Conservation (phyloP, 164 flowering plant species). For the Tinospora cordifolia region DNA sequence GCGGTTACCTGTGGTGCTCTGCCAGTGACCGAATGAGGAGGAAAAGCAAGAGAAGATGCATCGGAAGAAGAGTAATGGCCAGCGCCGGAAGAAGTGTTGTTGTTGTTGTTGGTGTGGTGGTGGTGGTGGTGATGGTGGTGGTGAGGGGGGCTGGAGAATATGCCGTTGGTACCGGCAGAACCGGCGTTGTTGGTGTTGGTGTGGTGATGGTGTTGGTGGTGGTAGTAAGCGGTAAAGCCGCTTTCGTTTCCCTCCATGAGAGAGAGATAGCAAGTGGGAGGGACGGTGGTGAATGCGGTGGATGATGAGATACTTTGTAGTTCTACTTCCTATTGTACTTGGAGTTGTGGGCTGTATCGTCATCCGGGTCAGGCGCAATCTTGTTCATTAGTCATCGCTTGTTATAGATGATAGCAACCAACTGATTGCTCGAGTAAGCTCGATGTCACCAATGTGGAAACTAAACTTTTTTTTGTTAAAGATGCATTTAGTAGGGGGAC, state of each 20-base stretch:
- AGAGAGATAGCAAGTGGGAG: constrained; percentile 4
- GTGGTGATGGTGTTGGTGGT: constrained; percentile 11
- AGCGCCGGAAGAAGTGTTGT: background rate
- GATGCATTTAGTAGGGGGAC: too few relatives aligned
- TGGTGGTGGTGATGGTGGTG: background rate
- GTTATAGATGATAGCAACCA: too few relatives aligned
- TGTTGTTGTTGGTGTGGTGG: background rate
- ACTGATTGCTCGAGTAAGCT: too few relatives aligned
- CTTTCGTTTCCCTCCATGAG: constrained; percentile 19
- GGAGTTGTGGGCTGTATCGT: too few relatives aligned
- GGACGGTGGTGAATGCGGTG: background rate
- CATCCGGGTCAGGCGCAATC: too few relatives aligned
- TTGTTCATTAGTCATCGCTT: too few relatives aligned
- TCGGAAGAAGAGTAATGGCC: constrained; percentile 8
- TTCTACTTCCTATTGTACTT: too few relatives aligned
- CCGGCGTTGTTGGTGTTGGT: constrained; percentile 4
- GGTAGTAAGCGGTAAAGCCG: constrained; percentile 15
- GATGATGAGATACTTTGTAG: too few relatives aligned
- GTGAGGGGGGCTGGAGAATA: constrained; percentile 4
- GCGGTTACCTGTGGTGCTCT: constrained; percentile 15
- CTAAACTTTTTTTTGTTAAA: too few relatives aligned
- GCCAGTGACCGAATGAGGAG: constrained; percentile 13
- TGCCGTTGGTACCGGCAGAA: background rate
- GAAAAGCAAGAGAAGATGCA: constrained; percentile 3
- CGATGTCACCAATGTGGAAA: too few relatives aligned